Evolutionary conservation across 768 basidiomycete genomes (phyloP).

Genomic region (Lentinus tigrinus): DNA sequence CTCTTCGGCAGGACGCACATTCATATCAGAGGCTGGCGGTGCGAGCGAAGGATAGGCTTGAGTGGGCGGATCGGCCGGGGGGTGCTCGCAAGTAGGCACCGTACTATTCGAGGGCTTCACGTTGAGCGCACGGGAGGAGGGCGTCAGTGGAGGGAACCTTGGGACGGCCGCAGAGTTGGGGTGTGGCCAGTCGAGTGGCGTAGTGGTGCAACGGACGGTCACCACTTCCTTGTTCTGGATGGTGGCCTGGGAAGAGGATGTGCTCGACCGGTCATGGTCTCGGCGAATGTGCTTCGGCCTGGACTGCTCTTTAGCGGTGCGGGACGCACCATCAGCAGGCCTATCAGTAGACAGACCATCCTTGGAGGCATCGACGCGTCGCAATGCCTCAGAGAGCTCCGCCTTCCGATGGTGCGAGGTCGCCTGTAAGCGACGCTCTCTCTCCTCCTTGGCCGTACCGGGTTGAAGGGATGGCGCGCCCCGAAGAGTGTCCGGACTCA

Average conservation of each 20-base stretch:
- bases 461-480: not conserved
- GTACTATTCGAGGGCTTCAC: not conserved
- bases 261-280: not conserved
- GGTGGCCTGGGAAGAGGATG: not conserved
- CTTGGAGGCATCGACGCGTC: not conserved
- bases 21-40: no score
- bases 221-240: not conserved
- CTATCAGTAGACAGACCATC: not conserved
- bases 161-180: not conserved
- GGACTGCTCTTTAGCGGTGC: no score
- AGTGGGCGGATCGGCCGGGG: no score
- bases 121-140: not conserved
- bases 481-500: not conserved
- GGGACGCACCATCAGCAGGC: no score
- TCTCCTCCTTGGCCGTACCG: not conserved
- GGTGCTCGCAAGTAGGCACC: no score
- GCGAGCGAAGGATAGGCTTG: no score
- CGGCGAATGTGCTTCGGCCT: not conserved
- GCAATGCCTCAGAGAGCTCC: not conserved
- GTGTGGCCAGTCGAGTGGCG: not conserved
- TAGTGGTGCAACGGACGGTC: not conserved
- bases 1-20: no score
- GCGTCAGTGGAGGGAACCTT: not conserved
- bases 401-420: not conserved
- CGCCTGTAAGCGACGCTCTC: not conserved